Evolutionary conservation across 2,329 filamentous ascomycete genomes (phyloP).

Genomic region (Aspergillus hiratsukae): DNA sequence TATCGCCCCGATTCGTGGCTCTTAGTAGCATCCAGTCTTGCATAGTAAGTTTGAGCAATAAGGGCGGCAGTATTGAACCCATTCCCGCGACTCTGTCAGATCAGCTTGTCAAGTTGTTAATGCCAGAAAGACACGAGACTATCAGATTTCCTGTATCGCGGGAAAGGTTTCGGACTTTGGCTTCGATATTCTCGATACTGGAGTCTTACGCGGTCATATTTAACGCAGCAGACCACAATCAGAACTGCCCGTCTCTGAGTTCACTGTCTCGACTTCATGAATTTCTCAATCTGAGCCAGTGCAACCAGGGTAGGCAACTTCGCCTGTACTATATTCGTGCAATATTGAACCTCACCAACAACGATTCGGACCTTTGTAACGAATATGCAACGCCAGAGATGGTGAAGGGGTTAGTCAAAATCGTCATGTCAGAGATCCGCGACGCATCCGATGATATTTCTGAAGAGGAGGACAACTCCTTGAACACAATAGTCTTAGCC

Average conservation of each 20-base stretch:
- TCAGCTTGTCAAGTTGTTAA: conserved; percentile 27
- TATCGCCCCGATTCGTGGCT: conserved; percentile 31
- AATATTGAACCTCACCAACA: conserved; percentile 81
- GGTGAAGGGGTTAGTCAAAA: conserved; percentile 32
- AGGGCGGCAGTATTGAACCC: conserved; percentile 22
- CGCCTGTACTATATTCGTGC: conserved; percentile 57
- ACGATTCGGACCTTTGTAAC: conserved; percentile 64
- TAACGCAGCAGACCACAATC: conserved; percentile 20
- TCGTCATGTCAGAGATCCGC: conserved; percentile 32
- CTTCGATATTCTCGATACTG: conserved; percentile 32
- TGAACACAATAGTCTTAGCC: conserved; percentile 71
- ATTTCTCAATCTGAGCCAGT: conserved; percentile 29
- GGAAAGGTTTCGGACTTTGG: conserved; percentile 21
- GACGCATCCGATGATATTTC: conserved; percentile 26
- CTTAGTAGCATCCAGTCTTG: conserved; percentile 31
- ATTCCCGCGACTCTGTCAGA: conserved; percentile 25
- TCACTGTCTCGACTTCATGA: conserved; percentile 33
- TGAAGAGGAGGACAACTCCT: conserved; percentile 48
- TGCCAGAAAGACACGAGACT: conserved; percentile 9
- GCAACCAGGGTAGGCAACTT: conserved; percentile 20
- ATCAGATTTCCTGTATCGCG: background rate
- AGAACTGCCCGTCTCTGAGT: conserved; percentile 22
- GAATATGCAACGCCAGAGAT: conserved; percentile 54
- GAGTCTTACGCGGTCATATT: conserved; percentile 34
- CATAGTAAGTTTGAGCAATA: conserved; percentile 29